Evolutionary conservation across 2,329 filamentous ascomycete species (phyloP).

Genomic region (Thelonectria rubi): DNA sequence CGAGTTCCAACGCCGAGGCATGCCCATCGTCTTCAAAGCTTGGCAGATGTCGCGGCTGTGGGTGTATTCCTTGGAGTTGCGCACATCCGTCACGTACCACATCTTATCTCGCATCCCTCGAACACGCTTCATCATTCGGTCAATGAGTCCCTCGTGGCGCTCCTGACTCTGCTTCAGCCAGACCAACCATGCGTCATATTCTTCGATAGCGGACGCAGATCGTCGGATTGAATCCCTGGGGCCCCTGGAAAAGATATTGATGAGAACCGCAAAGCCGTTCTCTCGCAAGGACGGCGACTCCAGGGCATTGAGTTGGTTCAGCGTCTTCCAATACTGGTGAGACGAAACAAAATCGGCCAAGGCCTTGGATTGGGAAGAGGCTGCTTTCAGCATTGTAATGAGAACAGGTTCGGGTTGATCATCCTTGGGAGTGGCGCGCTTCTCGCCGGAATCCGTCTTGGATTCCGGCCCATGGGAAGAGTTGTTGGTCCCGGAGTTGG

Average conservation of each 20-base stretch:
- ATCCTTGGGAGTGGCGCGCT: slow-evolving; percentile 35
- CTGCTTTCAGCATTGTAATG: slow-evolving; percentile 78
- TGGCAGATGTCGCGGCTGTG: slow-evolving; percentile 86
- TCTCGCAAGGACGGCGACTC: slow-evolving; percentile 68
- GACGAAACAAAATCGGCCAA: slow-evolving; percentile 85
- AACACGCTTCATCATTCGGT: slow-evolving; percentile 77
- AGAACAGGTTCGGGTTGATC: slow-evolving; percentile 64
- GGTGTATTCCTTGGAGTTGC: slow-evolving; percentile 87
- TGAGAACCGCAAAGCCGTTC: slow-evolving; percentile 74
- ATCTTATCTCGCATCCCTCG: slow-evolving; percentile 90
- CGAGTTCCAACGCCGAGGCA: slow-evolving; percentile 64
- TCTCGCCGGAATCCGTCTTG: slow-evolving; percentile 18
- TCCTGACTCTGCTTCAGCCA: slow-evolving; percentile 86
- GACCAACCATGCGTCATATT: slow-evolving; percentile 83
- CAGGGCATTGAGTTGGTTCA: slow-evolving; percentile 75
- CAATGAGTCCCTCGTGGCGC: slow-evolving; percentile 76
- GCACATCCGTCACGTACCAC: slow-evolving; percentile 97
- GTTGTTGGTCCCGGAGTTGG: slow-evolving; percentile 27
- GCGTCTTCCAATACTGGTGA: slow-evolving; percentile 85
- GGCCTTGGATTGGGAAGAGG: slow-evolving; percentile 78
- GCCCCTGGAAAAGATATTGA: slow-evolving; percentile 78
- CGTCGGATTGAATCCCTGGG: slow-evolving; percentile 74
- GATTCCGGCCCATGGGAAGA: slow-evolving; percentile 15
- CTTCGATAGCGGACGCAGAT: slow-evolving; percentile 76
- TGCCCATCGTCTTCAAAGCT: slow-evolving; percentile 90